Evolutionary conservation across 192 early-diverging fungal species (phyloP), one percentile per base, ranked within the genome.

Genomic region (Umbelopsis ramanniana): DNA sequence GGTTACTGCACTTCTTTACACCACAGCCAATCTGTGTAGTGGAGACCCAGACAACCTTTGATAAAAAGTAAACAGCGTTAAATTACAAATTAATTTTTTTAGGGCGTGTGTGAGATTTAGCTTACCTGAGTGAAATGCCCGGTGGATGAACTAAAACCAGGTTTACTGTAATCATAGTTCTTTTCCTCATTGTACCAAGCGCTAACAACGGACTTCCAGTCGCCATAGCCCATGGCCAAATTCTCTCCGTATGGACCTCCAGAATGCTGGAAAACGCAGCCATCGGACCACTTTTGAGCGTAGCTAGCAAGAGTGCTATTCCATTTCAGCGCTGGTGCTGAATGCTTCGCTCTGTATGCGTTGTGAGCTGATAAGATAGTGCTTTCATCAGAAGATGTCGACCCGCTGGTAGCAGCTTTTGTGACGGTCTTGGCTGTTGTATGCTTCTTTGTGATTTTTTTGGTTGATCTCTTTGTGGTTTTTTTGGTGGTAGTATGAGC

Each of bases 91-190:
- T 23, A 10, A 67, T 43, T 38, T 46, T 40, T 6, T 26, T 43
- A 8, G 37, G 10, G 10, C 0, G 22, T 43, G 29, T 3, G 29
- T 29, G 29, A 29, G 29, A 29, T 15, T 22, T 46, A 38, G 5
- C 45, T 46, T 68, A 68, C 67, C 19, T 81, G 80, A 48, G 82
- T 86, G 57, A 83, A 86, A 38, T 86, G 84, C 21, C 84, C 84
- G 12, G 84, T 86, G 4, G 29, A 6, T 0, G 2, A 14, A 17
- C 48, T 21, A 70, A 81, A 82, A 2, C 85, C 82, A 40, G 85
- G 85, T 0, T 73, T 69, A 23, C 69, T 73, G 76, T 79, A 86
- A 54, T 82, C 55, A 74, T 86, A 86, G 11, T 71, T 1, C n/a
- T 67, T 69, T 15, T 40, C 79, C 68, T 86, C 85, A 26, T 67